Percentiles rank a stretch among this genome's conserved stretches.
Evolutionary conservation across 2,329 filamentous ascomycete genomes (phyloP).

Genomic region (Pseudogymnoascus sp.): DNA sequence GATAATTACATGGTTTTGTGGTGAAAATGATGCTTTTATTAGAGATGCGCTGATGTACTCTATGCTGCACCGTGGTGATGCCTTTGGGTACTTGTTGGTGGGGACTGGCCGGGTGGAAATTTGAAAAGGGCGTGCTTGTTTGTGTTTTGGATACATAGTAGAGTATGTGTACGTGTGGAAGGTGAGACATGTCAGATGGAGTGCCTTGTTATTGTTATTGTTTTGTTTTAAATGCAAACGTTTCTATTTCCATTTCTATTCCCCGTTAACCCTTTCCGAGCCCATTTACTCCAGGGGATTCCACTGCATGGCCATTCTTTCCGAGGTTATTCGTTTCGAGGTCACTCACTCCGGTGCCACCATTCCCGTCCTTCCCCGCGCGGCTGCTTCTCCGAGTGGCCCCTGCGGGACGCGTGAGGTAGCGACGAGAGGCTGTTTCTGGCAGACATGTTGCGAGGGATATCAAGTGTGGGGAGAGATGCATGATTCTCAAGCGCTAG

Average conservation of each 20-base stretch:
- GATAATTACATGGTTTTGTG: neutral
- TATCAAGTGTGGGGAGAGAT: neutral
- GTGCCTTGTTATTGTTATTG: neutral
- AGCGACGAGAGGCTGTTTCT: neutral
- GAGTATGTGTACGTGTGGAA: neutral
- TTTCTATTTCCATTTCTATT: neutral
- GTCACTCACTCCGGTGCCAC: neutral
- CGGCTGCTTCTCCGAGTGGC: neutral
- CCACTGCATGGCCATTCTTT: neutral
- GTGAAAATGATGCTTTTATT: neutral
- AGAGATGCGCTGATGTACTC: neutral
- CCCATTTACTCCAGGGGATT: neutral
- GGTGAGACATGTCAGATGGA: neutral
- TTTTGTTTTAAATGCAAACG: neutral
- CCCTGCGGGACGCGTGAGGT: neutral
- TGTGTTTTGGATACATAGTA: neutral
- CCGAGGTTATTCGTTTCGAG: no score
- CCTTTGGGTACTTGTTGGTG: neutral
- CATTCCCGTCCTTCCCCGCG: neutral
- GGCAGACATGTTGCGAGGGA: neutral
- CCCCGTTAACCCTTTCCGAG: neutral
- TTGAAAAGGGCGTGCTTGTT: neutral
- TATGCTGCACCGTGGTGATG: neutral
- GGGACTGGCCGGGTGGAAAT: neutral
- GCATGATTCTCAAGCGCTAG: neutral